These are phyloP conservation scores for Nicotiana undulata DNA, from an alignment of 257 asterid genomes.

Conservation along the genomic window DNA sequence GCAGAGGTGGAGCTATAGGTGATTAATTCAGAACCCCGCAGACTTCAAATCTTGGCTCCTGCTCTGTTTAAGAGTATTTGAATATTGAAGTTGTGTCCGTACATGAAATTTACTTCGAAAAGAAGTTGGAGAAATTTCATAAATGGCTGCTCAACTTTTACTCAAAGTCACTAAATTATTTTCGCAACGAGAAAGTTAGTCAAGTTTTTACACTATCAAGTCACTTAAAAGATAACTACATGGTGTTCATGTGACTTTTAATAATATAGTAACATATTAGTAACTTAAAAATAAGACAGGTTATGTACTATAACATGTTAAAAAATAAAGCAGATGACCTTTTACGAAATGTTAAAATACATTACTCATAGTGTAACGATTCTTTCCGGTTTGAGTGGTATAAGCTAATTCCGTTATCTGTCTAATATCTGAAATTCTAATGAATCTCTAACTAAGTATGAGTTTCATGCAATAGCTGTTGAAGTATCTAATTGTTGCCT, in stretches of 20 bases:
- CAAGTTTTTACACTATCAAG: no score
- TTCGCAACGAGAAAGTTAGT: no score
- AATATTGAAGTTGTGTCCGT: background rate
- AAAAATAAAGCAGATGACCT: no score
- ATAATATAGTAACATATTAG: background rate
- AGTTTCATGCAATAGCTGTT: background rate
- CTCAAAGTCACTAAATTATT: no score
- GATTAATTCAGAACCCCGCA: no score
- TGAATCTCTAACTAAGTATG: background rate
- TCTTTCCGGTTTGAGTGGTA: background rate
- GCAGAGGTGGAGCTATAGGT: no score
- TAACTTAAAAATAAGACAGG: no score
- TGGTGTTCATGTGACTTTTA: background rate
- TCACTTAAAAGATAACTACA: background rate
- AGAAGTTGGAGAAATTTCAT: background rate
- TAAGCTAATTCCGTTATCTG: background rate
- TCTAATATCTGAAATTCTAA: background rate
- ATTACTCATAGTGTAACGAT: background rate
- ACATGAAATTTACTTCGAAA: background rate
- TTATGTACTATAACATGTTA: no score
- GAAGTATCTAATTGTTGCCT: background rate
- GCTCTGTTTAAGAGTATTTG: background rate
- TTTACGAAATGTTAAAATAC: no score
- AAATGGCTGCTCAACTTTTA: background rate
- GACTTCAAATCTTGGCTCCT: no score